Conservation (phyloP, 2,329 filamentous ascomycete species). For the Aureobasidium lini region DNA sequence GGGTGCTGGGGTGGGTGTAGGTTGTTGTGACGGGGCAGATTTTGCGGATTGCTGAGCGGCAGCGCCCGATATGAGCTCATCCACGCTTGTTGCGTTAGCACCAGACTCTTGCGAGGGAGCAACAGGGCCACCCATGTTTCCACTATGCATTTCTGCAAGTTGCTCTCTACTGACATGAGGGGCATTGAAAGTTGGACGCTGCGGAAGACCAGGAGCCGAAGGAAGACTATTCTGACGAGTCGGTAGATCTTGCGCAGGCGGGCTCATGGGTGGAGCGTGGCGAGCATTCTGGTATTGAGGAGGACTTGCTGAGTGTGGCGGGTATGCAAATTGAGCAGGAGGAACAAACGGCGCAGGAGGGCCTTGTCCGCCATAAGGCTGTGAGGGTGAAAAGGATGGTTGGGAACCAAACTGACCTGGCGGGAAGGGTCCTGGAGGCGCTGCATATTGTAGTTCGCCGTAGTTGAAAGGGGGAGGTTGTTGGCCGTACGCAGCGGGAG, state of each 20-base stretch:
- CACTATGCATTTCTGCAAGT: conserved; percentile 52
- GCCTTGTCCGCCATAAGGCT: conserved; percentile 16
- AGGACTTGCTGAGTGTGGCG: conserved; percentile 28
- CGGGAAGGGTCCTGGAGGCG: conserved; percentile 15
- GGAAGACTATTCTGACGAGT: conserved; percentile 48
- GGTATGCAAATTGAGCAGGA: conserved; percentile 13
- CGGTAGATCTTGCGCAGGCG: conserved; percentile 24
- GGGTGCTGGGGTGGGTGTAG: conserved; percentile 1
- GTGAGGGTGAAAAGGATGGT: conserved; percentile 28
- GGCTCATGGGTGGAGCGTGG: conserved; percentile 13
- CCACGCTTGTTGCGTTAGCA: conserved; percentile 37
- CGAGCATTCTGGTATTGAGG: conserved; percentile 21
- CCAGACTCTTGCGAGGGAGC: conserved; percentile 27
- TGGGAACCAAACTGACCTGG: conserved; percentile 15
- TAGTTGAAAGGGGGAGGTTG: conserved; percentile 11
- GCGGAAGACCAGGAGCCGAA: conserved; percentile 51
- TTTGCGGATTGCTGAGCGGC: conserved; percentile 21
- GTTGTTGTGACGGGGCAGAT: conserved; percentile 4
- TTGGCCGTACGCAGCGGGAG: conserved; percentile 17
- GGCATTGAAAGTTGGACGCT: conserved; percentile 51
- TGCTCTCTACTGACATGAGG: conserved; percentile 46
- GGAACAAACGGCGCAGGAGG: conserved; percentile 7
- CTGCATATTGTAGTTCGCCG: conserved; percentile 5
- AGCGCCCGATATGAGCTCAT: conserved; percentile 45
- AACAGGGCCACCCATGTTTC: conserved; percentile 33